phyloP scores from a whole-genome alignment of 768 basidiomycete genomes.

The Dacryopinax spathularia region DNA sequence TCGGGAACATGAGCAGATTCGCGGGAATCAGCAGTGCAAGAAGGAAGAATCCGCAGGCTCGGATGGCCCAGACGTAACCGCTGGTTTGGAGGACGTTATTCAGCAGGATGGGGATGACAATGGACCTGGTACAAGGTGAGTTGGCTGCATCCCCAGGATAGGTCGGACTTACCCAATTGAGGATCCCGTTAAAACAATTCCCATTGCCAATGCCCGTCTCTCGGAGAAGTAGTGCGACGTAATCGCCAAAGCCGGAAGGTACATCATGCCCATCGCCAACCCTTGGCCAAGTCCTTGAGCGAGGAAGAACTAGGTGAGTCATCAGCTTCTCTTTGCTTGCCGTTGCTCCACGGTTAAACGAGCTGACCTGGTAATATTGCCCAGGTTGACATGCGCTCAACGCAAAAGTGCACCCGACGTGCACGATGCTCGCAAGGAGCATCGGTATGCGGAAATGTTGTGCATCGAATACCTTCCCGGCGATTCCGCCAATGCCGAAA shows the following conservation, averaged over 20 bases:
- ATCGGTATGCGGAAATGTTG: constrained; percentile 19
- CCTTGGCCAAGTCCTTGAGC: constrained; percentile 24
- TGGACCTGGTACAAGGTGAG: background rate
- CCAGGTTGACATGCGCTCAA: constrained; percentile 14
- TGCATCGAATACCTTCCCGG: constrained; percentile 23
- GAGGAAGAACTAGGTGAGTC: constrained; percentile 9
- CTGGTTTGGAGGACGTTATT: background rate
- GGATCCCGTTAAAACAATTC: constrained; percentile 29
- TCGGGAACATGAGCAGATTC: constrained; percentile 26
- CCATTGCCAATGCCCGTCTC: constrained; percentile 30
- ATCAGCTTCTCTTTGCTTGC: background rate
- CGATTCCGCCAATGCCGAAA: constrained; percentile 19
- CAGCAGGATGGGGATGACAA: background rate
- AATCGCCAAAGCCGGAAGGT: constrained; percentile 36
- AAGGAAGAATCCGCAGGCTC: constrained; percentile 20
- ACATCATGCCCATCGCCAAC: constrained; percentile 38
- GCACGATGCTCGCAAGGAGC: constrained; percentile 13
- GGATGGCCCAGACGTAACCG: background rate
- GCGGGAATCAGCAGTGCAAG: constrained; percentile 26
- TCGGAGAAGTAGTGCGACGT: constrained; percentile 34
- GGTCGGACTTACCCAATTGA: constrained; percentile 21
- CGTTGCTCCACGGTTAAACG: constrained; percentile 15
- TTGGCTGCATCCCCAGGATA: background rate
- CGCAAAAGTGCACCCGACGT: constrained; percentile 14
- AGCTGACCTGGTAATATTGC: constrained; percentile 26